Conservation (phyloP, 2,329 filamentous ascomycete genomes). For the Domatiomyces catenatus region DNA sequence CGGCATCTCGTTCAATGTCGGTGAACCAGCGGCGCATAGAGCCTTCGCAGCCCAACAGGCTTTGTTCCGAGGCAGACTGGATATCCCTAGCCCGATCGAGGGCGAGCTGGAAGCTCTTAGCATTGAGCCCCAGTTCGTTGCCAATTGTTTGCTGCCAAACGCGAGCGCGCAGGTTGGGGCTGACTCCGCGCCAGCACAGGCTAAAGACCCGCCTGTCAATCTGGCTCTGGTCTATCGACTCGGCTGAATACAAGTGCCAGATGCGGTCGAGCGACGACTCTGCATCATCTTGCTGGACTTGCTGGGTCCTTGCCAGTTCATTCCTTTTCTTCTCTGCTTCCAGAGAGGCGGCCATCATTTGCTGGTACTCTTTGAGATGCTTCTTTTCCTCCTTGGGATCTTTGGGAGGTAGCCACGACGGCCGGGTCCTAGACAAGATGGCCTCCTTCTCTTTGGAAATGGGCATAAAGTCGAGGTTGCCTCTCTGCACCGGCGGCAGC, state of each 20-base stretch:
- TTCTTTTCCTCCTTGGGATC: constrained; percentile 79
- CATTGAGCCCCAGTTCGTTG: constrained; percentile 43
- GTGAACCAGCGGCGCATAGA: constrained; percentile 37
- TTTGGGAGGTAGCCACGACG: constrained; percentile 50
- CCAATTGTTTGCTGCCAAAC: constrained; percentile 47
- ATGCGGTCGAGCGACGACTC: constrained; percentile 41
- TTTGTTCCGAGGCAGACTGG: constrained; percentile 23
- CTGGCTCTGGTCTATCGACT: constrained; percentile 43
- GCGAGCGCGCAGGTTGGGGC: constrained; percentile 38
- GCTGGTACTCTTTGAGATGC: constrained; percentile 60
- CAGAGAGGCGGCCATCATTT: constrained; percentile 48
- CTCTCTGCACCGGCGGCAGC: constrained; percentile 46
- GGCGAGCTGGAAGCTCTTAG: constrained; percentile 41
- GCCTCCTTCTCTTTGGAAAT: constrained; percentile 53
- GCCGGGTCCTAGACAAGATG: constrained; percentile 50
- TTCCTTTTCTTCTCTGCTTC: constrained; percentile 42
- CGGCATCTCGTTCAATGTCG: constrained; percentile 39
- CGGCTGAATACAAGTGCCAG: constrained; percentile 46
- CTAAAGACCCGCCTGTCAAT: constrained; percentile 41
- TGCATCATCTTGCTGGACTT: constrained; percentile 36
- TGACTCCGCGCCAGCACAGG: constrained; percentile 50
- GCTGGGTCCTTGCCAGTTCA: constrained; percentile 31
- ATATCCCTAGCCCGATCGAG: constrained; percentile 39
- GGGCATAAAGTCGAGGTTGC: constrained; percentile 49
- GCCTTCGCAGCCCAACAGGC: constrained; percentile 26